A percentile compares a stretch with the other conserved stretches of the same genome.
These are phyloP conservation scores for Spergularia marina DNA, from an alignment of 148 eudicot genomes.

Conservation along the genomic window DNA sequence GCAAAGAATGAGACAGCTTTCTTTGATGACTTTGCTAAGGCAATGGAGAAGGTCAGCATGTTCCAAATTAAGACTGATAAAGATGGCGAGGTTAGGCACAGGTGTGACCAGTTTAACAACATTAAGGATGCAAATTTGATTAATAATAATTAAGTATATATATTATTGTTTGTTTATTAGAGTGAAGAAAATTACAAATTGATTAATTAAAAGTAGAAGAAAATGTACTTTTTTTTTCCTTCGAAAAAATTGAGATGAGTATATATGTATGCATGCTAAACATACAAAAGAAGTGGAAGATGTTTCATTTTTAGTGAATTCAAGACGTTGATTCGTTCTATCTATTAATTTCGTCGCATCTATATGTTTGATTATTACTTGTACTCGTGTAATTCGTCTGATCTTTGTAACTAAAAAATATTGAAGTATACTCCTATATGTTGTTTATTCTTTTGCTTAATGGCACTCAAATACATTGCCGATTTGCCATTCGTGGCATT, in stretches of 20 bases:
- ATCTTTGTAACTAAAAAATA: neutral
- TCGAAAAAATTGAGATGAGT: too few relatives aligned
- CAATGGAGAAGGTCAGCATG: constrained; percentile 53
- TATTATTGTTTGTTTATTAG: neutral
- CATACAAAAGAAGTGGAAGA: too few relatives aligned
- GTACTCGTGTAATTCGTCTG: neutral
- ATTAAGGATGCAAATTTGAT: neutral
- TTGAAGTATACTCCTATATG: too few relatives aligned
- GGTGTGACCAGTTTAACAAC: constrained; percentile 55
- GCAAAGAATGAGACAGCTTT: constrained; percentile 54
- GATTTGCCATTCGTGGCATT: too few relatives aligned
- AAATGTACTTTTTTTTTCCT: constrained; percentile 1
- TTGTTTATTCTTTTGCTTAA: too few relatives aligned
- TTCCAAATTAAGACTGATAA: constrained; percentile 42
- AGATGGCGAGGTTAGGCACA: constrained; percentile 55
- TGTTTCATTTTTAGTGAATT: too few relatives aligned
- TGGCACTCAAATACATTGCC: too few relatives aligned
- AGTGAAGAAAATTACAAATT: neutral
- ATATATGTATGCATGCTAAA: too few relatives aligned
- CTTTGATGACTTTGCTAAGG: constrained; percentile 50
- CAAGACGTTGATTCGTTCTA: too few relatives aligned
- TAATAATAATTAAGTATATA: neutral
- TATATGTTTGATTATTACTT: neutral
- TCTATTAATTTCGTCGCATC: neutral
- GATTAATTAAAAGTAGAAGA: too few relatives aligned